Evolutionary conservation across 768 basidiomycete genomes (phyloP).

Genomic region (Trametes meyenii): DNA sequence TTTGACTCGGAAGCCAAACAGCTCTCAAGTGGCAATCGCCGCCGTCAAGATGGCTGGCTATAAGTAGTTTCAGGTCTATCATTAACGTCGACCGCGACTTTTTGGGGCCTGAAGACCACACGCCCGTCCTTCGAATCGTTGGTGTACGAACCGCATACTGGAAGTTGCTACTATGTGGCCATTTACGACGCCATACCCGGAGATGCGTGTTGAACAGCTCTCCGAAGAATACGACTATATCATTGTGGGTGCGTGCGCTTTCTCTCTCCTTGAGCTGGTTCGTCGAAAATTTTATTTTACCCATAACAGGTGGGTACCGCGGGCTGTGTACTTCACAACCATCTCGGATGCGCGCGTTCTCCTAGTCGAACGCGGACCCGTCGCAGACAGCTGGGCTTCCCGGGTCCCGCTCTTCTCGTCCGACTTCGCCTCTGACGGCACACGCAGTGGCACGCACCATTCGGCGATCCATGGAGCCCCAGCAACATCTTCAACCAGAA

Average conservation of each 20-base stretch:
- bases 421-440: conserved; percentile 31
- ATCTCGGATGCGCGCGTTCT: conserved; percentile 37
- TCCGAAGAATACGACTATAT: conserved; percentile 30
- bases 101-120: too few relatives aligned
- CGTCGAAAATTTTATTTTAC: background rate
- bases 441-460: conserved; percentile 29
- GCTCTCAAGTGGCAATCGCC: too few relatives aligned
- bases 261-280: background rate
- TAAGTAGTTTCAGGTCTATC: too few relatives aligned
- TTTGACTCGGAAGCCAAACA: too few relatives aligned
- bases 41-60: too few relatives aligned
- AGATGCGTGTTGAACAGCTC: conserved; percentile 14
- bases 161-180: conserved; percentile 26
- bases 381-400: conserved; percentile 32
- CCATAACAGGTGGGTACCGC: conserved; percentile 35
- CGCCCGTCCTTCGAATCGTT: background rate
- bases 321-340: conserved; percentile 40
- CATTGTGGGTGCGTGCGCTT: conserved; percentile 25
- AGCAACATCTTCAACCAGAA: conserved; percentile 4
- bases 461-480: conserved; percentile 16
- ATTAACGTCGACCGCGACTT: too few relatives aligned
- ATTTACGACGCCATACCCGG: conserved; percentile 20
- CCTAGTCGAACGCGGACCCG: conserved; percentile 34
- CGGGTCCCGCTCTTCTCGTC: conserved; percentile 37
- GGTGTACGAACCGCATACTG: background rate